Conservation (phyloP, 768 basidiomycete genomes). For the Boletellus ananas region DNA sequence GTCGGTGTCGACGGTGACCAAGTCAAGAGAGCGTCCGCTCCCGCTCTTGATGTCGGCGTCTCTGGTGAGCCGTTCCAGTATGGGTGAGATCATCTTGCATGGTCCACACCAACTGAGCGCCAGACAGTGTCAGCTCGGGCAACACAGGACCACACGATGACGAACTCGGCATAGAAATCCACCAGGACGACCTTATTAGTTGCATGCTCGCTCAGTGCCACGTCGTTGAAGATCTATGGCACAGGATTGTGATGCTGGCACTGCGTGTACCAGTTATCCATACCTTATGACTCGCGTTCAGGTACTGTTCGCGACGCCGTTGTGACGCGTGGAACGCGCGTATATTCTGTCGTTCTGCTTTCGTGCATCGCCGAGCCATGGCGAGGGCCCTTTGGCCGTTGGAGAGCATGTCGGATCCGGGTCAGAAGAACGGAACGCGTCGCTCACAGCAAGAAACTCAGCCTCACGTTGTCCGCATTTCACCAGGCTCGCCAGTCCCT, state of each 20-base stretch:
- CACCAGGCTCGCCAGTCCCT: too few relatives aligned
- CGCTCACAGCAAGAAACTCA: too few relatives aligned
- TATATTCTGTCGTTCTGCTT: conserved; percentile 22
- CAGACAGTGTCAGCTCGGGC: conserved; percentile 1
- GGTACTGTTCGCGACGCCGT: conserved; percentile 34
- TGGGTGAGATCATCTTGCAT: conserved; percentile 68
- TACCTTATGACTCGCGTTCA: conserved; percentile 46
- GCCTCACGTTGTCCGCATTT: too few relatives aligned
- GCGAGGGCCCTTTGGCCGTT: conserved; percentile 4
- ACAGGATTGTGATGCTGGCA: background rate
- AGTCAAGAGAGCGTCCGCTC: conserved; percentile 57
- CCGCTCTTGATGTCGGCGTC: conserved; percentile 45
- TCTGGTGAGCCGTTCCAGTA: conserved; percentile 56
- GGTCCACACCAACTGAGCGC: conserved; percentile 70
- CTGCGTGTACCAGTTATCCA: background rate
- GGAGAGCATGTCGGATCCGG: conserved; percentile 16
- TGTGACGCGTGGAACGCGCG: conserved; percentile 42
- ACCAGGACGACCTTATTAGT: conserved; percentile 60
- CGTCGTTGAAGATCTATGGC: conserved; percentile 34
- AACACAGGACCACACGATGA: conserved; percentile 10
- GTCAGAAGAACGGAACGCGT: background rate
- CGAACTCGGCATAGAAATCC: conserved; percentile 80
- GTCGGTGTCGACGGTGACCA: conserved; percentile 68
- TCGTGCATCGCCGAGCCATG: conserved; percentile 4
- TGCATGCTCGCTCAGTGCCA: conserved; percentile 29